Percentiles rank a stretch among this genome's conserved stretches.
Conservation (phyloP, 202 grass and related monocot species). For the Digitaria exilis region DNA sequence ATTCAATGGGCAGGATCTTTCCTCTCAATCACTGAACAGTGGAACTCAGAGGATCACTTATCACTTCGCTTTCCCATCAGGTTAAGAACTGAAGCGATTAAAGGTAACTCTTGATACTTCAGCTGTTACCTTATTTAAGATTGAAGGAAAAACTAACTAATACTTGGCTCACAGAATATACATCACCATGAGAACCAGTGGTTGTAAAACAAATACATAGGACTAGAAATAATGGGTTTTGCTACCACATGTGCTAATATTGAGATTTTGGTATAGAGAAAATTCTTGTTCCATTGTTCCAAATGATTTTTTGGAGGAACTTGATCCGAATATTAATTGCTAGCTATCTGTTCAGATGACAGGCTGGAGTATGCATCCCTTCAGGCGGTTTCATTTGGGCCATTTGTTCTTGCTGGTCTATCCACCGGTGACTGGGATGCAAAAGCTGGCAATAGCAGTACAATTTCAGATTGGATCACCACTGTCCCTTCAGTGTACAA, state of each 20-base stretch:
- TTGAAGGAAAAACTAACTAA: slow-evolving; percentile 2
- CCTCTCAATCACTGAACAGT: slow-evolving; percentile 65
- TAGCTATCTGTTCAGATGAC: slow-evolving; percentile 66
- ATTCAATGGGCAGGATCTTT: slow-evolving; percentile 64
- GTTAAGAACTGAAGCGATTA: slow-evolving; percentile 67
- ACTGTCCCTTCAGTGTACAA: slow-evolving; percentile 62
- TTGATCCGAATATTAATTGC: slow-evolving; percentile 23
- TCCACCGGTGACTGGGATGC: slow-evolving; percentile 67
- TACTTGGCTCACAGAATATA: background rate
- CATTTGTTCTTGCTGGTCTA: slow-evolving; percentile 79
- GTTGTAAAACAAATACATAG: background rate
- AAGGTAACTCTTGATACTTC: slow-evolving; percentile 52
- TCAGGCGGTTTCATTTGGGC: slow-evolving; percentile 82
- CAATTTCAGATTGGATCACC: slow-evolving; percentile 75
- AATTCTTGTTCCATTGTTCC: background rate
- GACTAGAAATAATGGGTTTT: background rate
- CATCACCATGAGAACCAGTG: background rate
- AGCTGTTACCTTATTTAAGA: background rate
- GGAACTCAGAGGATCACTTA: slow-evolving; percentile 78
- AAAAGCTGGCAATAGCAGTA: slow-evolving; percentile 48
- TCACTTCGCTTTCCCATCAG: slow-evolving; percentile 57
- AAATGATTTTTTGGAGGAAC: background rate
- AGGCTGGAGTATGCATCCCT: slow-evolving; percentile 66
- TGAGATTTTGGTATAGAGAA: slow-evolving; percentile 12
- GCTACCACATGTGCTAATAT: background rate